These are phyloP conservation scores for Trypanosoma lewisi DNA, from an alignment of 208 protist genomes.

Conservation along the genomic window DNA sequence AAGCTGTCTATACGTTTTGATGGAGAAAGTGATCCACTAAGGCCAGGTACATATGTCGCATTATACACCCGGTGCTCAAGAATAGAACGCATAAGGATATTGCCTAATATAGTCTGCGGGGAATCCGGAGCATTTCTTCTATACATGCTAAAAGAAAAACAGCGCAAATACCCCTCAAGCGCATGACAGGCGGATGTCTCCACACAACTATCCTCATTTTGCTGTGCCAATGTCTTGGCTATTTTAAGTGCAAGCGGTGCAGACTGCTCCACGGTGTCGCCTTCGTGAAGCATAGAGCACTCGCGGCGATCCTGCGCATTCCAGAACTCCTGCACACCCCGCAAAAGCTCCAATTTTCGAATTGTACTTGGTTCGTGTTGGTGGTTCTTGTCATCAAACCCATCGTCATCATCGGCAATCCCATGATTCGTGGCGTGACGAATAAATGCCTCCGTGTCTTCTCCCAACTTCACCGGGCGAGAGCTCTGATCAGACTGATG, in stretches of 20 bases:
- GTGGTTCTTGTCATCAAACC: conserved; percentile 51
- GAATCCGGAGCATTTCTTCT: conserved; percentile 14
- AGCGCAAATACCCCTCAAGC: conserved; percentile 68
- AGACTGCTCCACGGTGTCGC: conserved; percentile 30
- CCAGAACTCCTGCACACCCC: conserved; percentile 76
- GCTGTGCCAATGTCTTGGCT: conserved; percentile 30
- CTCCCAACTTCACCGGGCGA: conserved; percentile 33
- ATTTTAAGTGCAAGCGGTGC: conserved; percentile 41
- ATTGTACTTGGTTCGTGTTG: conserved; percentile 74
- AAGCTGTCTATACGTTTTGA: conserved; percentile 52
- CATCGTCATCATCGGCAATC: conserved; percentile 34
- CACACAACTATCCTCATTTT: conserved; percentile 62
- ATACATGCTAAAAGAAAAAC: conserved; percentile 39
- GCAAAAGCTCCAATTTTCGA: conserved; percentile 81
- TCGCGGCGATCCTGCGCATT: conserved; percentile 72
- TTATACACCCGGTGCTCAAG: conserved; percentile 79
- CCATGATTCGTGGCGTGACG: conserved; percentile 11
- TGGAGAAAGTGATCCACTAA: conserved; percentile 54
- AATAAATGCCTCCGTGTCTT: conserved; percentile 38
- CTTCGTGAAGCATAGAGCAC: conserved; percentile 50
- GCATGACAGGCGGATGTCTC: conserved; percentile 62
- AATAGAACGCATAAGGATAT: conserved; percentile 46
- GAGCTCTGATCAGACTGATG: conserved; percentile 13
- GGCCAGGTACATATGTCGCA: conserved; percentile 53
- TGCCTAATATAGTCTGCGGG: conserved; percentile 41